Conservation (phyloP, 75 land plant genomes). For the Selaginella tamariscina region DNA sequence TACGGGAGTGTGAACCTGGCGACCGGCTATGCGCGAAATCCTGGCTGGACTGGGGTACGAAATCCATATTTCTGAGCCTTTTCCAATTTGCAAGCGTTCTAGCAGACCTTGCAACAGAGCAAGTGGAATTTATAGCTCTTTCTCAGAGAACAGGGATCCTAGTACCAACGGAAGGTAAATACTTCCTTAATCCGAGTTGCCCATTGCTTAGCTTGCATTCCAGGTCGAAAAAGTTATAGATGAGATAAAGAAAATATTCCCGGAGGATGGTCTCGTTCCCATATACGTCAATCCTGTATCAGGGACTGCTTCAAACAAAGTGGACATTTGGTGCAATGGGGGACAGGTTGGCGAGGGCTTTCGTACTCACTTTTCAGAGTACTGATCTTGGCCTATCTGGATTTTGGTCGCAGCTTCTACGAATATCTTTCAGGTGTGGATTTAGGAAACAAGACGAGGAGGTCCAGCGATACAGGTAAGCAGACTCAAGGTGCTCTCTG, state of each 20-base stretch:
- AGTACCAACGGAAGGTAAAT: slow-evolving; percentile 71
- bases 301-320: slow-evolving; percentile 38
- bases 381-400: no score
- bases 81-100: slow-evolving; percentile 67
- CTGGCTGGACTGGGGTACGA: slow-evolving; percentile 83
- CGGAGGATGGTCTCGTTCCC: slow-evolving; percentile 83
- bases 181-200: not conserved
- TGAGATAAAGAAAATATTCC: slow-evolving; percentile 51
- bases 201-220: slow-evolving; percentile 8
- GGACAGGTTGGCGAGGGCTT: slow-evolving; percentile 53
- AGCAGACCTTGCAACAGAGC: slow-evolving; percentile 91
- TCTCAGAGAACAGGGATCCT: slow-evolving; percentile 86
- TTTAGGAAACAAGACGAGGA: slow-evolving; percentile 77
- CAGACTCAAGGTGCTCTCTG: not conserved
- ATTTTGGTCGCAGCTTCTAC: no score
- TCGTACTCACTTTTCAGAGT: not conserved
- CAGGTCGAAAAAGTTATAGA: slow-evolving; percentile 84
- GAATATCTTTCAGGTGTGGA: slow-evolving; percentile 95
- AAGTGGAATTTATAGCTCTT: slow-evolving; percentile 78
- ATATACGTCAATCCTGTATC: slow-evolving; percentile 69
- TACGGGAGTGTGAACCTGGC: slow-evolving; percentile 71
- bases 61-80: not conserved
- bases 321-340: slow-evolving; percentile 99
- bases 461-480: slow-evolving; percentile 77
- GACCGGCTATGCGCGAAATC: slow-evolving; percentile 63